Percentiles rank a stretch among this genome's conserved stretches.
Evolutionary conservation across 2,329 filamentous ascomycete species (phyloP).

Genomic region (Penicillium sp.): DNA sequence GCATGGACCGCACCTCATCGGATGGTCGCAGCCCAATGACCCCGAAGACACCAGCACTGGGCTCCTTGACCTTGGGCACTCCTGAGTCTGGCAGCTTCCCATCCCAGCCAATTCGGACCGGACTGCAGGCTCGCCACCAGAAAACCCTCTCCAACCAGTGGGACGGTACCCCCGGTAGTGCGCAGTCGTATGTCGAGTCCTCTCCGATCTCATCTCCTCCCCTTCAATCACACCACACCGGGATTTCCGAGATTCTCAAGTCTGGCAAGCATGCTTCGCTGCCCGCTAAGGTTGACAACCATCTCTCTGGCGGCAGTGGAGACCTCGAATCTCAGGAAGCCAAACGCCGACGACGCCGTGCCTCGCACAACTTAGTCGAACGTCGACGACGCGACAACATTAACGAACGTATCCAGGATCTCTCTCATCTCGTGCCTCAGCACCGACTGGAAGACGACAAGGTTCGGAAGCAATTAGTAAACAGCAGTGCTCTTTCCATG

Average conservation of each 20-base stretch:
- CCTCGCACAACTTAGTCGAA: constrained; percentile 96
- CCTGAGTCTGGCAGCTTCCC: constrained; percentile 71
- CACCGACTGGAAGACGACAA: constrained; percentile 97
- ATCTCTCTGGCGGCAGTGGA: constrained; percentile 41
- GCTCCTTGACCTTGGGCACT: constrained; percentile 67
- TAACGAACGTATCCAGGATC: constrained; percentile 95
- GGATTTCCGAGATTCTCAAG: constrained; percentile 85
- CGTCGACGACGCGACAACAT: constrained; percentile 94
- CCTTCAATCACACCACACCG: constrained; percentile 57
- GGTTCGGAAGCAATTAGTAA: constrained; percentile 89
- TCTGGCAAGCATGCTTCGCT: constrained; percentile 81
- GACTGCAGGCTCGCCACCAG: constrained; percentile 63
- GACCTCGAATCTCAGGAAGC: constrained; percentile 81
- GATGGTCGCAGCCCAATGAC: constrained; percentile 78
- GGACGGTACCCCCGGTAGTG: constrained; percentile 81
- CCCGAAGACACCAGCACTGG: constrained; percentile 77
- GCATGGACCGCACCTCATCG: constrained; percentile 71
- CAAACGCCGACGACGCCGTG: constrained; percentile 84
- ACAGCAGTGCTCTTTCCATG: constrained; percentile 84
- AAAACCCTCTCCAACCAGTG: constrained; percentile 86
- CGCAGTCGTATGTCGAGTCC: constrained; percentile 79
- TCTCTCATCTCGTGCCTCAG: constrained; percentile 86
- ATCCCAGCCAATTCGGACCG: constrained; percentile 73
- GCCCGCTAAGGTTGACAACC: constrained; percentile 74
- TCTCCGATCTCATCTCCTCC: constrained; percentile 78